Evolutionary conservation across 2,329 filamentous ascomycete genomes (phyloP).

Genomic region (Hymenoscyphus occultus): DNA sequence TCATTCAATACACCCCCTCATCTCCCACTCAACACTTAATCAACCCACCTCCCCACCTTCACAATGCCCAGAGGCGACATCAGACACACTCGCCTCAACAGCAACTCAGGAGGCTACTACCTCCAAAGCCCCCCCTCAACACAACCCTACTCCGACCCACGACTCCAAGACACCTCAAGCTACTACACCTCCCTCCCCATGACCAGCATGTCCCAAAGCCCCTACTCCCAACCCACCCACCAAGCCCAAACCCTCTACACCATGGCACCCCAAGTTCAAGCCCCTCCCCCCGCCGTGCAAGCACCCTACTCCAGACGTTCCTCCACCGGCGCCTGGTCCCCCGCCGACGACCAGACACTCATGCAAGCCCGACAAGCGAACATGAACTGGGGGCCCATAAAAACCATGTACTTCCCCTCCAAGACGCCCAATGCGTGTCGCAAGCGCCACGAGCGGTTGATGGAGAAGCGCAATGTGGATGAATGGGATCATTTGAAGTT

Average conservation of each 20-base stretch:
- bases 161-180: slow-evolving; percentile 5
- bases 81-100: slow-evolving; percentile 17
- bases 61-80: slow-evolving; percentile 32
- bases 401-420: slow-evolving; percentile 68
- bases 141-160: slow-evolving; percentile 21
- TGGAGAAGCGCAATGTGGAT: slow-evolving; percentile 58
- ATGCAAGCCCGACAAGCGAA: slow-evolving; percentile 69
- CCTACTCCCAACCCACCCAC: slow-evolving; percentile 10
- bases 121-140: slow-evolving; percentile 25
- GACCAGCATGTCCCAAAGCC: slow-evolving; percentile 19
- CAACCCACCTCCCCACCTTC: slow-evolving; percentile 12
- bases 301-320: slow-evolving; percentile 39
- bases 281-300: neutral
- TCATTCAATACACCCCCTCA: slow-evolving; percentile 9
- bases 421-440: slow-evolving; percentile 74
- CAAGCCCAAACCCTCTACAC: slow-evolving; percentile 22
- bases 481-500: slow-evolving; percentile 78
- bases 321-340: slow-evolving; percentile 68
- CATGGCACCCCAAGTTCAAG: neutral
- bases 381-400: slow-evolving; percentile 81
- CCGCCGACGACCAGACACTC: slow-evolving; percentile 71
- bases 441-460: slow-evolving; percentile 81
- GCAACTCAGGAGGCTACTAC: slow-evolving; percentile 29
- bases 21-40: slow-evolving; percentile 7
- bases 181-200: slow-evolving; percentile 15